These are phyloP conservation scores for Penicillium steckii DNA, from an alignment of 495 filamentous ascomycete genomes.

Conservation along the genomic window DNA sequence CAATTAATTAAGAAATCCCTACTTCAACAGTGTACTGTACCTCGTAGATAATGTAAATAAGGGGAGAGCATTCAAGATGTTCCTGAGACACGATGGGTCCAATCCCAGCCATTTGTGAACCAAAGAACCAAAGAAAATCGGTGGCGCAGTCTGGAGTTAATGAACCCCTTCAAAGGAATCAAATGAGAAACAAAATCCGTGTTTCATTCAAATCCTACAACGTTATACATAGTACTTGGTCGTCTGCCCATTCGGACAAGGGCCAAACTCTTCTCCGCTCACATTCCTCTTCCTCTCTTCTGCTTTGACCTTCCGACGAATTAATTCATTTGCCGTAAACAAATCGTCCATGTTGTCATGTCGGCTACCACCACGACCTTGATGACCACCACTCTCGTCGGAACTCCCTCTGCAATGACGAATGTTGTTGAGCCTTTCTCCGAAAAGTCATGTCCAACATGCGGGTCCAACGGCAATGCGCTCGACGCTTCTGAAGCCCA, in stretches of 20 bases:
- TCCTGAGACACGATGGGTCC: conserved; percentile 13
- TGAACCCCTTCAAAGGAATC: conserved; percentile 20
- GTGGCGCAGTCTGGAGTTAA: conserved; percentile 23
- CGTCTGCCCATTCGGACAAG: too few species aligned
- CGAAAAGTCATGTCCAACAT: conserved; percentile 45
- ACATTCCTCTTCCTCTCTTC: too few species aligned
- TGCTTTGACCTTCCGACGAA: not conserved
- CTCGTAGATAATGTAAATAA: too few species aligned
- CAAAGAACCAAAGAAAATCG: conserved; percentile 10
- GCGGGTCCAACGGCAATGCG: conserved; percentile 40
- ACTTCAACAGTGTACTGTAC: too few species aligned
- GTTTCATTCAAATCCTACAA: too few species aligned
- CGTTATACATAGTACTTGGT: too few species aligned
- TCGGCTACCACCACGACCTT: conserved; percentile 33
- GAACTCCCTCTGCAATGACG: conserved; percentile 32
- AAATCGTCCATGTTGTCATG: conserved; percentile 27
- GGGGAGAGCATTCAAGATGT: not conserved
- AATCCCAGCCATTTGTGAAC: conserved; percentile 10
- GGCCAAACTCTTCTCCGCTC: not conserved
- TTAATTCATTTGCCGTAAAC: not conserved
- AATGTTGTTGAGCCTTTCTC: conserved; percentile 21
- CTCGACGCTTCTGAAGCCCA: conserved; percentile 52
- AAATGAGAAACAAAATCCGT: conserved; percentile 10
- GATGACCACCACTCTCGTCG: conserved; percentile 37
- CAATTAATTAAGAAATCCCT: not conserved